Evolutionary conservation across 768 basidiomycete genomes (phyloP), one percentile per base, ranked within the genome.

Genomic region (Neoboletus magnificus): DNA sequence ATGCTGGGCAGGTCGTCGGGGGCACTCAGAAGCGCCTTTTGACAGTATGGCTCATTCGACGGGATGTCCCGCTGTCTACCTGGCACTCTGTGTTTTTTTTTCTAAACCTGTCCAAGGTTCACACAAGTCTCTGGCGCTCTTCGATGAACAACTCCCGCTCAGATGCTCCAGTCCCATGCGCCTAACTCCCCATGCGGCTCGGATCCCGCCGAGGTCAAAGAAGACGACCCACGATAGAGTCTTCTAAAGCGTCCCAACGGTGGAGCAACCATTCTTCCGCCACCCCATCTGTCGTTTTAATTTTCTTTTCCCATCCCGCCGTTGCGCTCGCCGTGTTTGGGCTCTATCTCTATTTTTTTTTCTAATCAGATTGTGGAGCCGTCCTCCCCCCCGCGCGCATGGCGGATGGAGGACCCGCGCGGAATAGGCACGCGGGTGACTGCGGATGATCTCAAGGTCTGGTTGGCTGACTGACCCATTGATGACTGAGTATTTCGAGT

Each of bases 31-130:
- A 5, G 48, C 32, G 27, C 27, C 27, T 22, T 18, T 33, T 16
- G 41, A 48, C 22, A 15, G 1, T 33, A n/a, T 45, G 41, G 11
- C 35, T 33, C 9, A 13, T 30, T 41, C 36, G 61, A 20, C 23
- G 35, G 16, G 46, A 48, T 64, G 64, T 59, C 50, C 13, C 27
- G 11, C n/a, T 66, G 53, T 42, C 45, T 50, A 30, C 25, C 45
- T 25, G 27, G n/a, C 33, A 15, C 12, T 39, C 22, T 5, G 20
- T 16, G 25, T 20, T 44, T 40, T 27, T n/a, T 32, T 23, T 32
- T 37, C 23, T 18, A 10, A 9, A 11, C 9, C 15, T 43, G 46
- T 16, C 27, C 12, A 33, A 12, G 2, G 20, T 42, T 59, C 55
- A 22, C 44, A 39, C 20, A 29, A 30, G 25, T 20, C 25, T 32